phyloP scores from a whole-genome alignment of 768 basidiomycete species.

The Aureoboletus auriporus region DNA sequence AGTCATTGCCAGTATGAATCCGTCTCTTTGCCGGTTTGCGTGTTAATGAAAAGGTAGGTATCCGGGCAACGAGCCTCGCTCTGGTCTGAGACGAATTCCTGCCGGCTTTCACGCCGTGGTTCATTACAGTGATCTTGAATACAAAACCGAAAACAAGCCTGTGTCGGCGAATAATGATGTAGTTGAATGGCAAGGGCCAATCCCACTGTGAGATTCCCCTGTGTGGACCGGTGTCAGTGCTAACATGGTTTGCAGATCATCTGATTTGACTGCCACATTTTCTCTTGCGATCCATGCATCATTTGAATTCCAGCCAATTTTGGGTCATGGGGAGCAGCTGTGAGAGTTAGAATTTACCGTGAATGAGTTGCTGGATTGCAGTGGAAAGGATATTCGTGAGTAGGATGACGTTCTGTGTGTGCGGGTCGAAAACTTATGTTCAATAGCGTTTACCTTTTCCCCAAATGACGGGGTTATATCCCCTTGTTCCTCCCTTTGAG shows the following conservation, averaged over 20 bases:
- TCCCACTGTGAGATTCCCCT: neutral
- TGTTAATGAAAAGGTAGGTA: too few relatives aligned
- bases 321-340: conserved; percentile 1
- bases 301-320: neutral
- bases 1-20: too few relatives aligned
- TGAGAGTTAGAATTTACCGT: neutral
- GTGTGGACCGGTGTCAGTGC: neutral
- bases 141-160: neutral
- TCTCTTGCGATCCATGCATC: neutral
- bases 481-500: neutral
- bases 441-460: neutral
- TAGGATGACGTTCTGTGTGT: too few relatives aligned
- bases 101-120: neutral
- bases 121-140: neutral
- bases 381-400: neutral
- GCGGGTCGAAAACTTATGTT: neutral
- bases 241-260: neutral
- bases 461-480: neutral
- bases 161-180: neutral
- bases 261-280: neutral
- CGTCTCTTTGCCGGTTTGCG: too few relatives aligned
- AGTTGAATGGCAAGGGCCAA: conserved; percentile 2
- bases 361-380: neutral
- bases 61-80: too few relatives aligned
- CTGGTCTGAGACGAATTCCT: neutral